Base-by-base conservation (phyloP, 106 monocot species). In the Dioscorea alata region DNA sequence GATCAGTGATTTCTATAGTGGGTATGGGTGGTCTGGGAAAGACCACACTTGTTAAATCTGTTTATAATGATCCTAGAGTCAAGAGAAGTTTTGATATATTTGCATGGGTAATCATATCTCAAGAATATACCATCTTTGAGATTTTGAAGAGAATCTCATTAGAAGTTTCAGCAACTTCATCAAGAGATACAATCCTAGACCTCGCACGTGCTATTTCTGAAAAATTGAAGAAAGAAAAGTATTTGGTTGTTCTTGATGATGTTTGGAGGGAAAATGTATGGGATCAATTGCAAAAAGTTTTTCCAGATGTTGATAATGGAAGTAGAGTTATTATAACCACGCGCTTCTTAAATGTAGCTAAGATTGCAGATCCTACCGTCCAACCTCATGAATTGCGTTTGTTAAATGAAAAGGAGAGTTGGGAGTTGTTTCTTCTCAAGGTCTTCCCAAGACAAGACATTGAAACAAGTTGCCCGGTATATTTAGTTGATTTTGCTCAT, bases 161-260 rank as follows among this genome's bases (percentile, higher is more conserved):
- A 3, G 10, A 53, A 28, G 49, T 23, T 17, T 23, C 42, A 42
- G 6, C 42, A 42, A 42, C 19, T n/a, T 4, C 1, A 28, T 28
- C 28, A 28, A 28, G 28, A 3, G 28, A 28, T 28, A 3, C 28
- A 28, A 28, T 28, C 28, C 28, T 28, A 28, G 28, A 28, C 28
- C 28, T 28, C 28, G n/a, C n/a, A n/a, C n/a, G n/a, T n/a, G n/a
- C n/a, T n/a, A n/a, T 80, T 13, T 48, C 12, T 33, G n/a, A 52
- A 10, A 57, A 19, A 24, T 54, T 80, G 33, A n/a, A 66, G 23
- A 19, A 14, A 4, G 50, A 14, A 20, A 80, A 59, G 21, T 79
- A 69, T 48, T 32, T 79, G 24, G 64, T 79, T 3, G 73, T 79
- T 1, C 17, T 79, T 17, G 80, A 80, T 53, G 74, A 80, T 50